Percentiles rank a stretch among this genome's conserved stretches.
Evolutionary conservation across 176 grass and related monocot species (phyloP).

Genomic region (Phoenix dactylifera): DNA sequence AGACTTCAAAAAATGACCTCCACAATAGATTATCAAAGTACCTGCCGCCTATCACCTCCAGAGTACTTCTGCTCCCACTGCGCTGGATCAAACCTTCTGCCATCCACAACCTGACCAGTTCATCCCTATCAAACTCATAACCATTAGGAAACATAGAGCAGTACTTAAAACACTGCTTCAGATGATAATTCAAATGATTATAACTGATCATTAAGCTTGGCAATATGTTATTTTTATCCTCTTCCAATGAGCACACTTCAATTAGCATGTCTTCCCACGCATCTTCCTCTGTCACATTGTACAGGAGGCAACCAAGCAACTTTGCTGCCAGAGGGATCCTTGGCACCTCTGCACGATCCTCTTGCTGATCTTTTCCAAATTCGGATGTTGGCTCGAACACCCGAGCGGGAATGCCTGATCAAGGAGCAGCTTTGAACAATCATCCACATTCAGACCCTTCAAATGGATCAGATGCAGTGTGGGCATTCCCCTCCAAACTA

Average conservation of each 20-base stretch:
- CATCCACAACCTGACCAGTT: too few relatives aligned
- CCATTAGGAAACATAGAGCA: too few relatives aligned
- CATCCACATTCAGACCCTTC: conserved; percentile 10
- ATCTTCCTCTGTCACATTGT: conserved; percentile 20
- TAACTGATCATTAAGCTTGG: too few relatives aligned
- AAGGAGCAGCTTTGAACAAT: conserved; percentile 30
- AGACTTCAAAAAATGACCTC: too few relatives aligned
- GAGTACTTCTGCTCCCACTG: too few relatives aligned
- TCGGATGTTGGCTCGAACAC: not conserved
- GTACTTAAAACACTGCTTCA: too few relatives aligned
- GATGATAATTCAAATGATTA: too few relatives aligned
- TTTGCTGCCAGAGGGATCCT: conserved; percentile 57
- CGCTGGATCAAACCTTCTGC: too few relatives aligned
- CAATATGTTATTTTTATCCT: conserved; percentile 9
- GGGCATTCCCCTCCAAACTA: conserved; percentile 8
- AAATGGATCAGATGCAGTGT: conserved; percentile 9
- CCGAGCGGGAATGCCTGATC: too few relatives aligned
- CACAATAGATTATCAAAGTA: too few relatives aligned
- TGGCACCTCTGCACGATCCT: conserved; percentile 30
- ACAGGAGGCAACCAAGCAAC: conserved; percentile 38
- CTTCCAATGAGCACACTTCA: conserved; percentile 38
- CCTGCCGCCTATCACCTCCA: too few relatives aligned
- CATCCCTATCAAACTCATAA: too few relatives aligned
- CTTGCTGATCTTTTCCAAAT: conserved; percentile 15
- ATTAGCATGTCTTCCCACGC: conserved; percentile 26